A percentile compares a stretch with the other conserved stretches of the same genome.
phyloP scores from a whole-genome alignment of 2,329 filamentous ascomycete genomes.

The Calonectria naviculata region DNA sequence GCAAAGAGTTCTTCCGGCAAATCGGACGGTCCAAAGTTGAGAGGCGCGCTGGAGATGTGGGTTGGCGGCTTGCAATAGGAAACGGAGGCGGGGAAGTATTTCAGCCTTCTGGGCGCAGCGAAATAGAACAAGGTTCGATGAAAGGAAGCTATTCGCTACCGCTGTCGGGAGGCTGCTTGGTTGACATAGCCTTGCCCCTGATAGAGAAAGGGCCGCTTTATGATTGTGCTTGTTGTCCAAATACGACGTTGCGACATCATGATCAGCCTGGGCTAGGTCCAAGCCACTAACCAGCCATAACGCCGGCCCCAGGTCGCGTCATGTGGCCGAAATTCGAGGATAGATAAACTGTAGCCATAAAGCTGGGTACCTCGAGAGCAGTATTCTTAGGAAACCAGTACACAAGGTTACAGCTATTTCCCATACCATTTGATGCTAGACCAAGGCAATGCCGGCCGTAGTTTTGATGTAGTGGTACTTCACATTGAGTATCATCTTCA shows the following conservation, averaged over 20 bases:
- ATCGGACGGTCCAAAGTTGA: constrained; percentile 56
- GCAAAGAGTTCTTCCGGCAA: constrained; percentile 60
- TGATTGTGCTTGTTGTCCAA: neutral
- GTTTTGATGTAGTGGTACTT: neutral
- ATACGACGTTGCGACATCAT: neutral
- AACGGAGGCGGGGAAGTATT: constrained; percentile 5
- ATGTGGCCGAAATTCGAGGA: too few relatives aligned
- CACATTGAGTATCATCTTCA: neutral
- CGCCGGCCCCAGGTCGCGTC: too few relatives aligned
- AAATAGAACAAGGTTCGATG: constrained; percentile 26
- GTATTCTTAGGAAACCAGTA: neutral
- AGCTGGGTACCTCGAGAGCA: neutral
- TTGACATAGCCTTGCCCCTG: neutral
- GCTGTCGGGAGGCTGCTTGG: neutral
- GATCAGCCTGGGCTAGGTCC: neutral
- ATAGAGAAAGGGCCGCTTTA: neutral
- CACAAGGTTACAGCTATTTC: neutral
- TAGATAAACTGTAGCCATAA: too few relatives aligned
- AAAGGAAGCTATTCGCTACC: constrained; percentile 40
- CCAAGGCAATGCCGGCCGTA: neutral
- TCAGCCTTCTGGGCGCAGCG: constrained; percentile 20
- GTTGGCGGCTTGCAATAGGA: constrained; percentile 37
- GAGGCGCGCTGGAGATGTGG: constrained; percentile 46
- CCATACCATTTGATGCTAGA: neutral
- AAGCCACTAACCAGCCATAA: too few relatives aligned